These are phyloP conservation scores for Phaeosphaeria sp. DNA, from an alignment of 2,329 filamentous ascomycete species.

Conservation along the genomic window DNA sequence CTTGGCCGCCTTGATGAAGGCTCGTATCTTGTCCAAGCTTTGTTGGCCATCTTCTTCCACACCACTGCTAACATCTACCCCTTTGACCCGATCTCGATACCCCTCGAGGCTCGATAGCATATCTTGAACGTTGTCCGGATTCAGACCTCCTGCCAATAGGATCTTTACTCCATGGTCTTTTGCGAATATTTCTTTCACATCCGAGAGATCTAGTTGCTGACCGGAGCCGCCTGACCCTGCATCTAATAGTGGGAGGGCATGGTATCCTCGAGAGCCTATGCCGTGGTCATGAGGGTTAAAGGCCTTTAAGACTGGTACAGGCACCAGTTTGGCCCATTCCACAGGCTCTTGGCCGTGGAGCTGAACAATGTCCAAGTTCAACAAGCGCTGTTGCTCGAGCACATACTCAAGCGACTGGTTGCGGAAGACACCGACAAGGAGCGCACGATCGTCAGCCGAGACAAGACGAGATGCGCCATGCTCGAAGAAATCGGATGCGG, in stretches of 20 bases:
- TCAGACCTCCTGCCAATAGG: slow-evolving; percentile 84
- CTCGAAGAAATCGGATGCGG: slow-evolving; percentile 74
- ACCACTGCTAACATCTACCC: slow-evolving; percentile 92
- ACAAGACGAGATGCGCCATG: slow-evolving; percentile 57
- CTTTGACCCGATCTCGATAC: slow-evolving; percentile 69
- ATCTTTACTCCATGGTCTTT: slow-evolving; percentile 74
- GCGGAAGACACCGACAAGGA: slow-evolving; percentile 92
- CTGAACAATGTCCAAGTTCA: slow-evolving; percentile 87
- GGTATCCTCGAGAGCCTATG: slow-evolving; percentile 77
- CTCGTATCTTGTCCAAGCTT: slow-evolving; percentile 77
- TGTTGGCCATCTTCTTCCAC: slow-evolving; percentile 83
- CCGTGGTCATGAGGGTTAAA: slow-evolving; percentile 81
- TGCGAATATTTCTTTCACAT: slow-evolving; percentile 70
- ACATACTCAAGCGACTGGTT: slow-evolving; percentile 87
- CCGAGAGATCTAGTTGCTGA: slow-evolving; percentile 73
- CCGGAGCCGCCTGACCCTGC: slow-evolving; percentile 85
- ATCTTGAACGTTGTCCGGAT: slow-evolving; percentile 76
- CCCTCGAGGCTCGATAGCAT: slow-evolving; percentile 69
- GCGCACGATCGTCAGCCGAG: slow-evolving; percentile 65
- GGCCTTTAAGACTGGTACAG: slow-evolving; percentile 86
- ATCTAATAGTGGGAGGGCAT: slow-evolving; percentile 83
- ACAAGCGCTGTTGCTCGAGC: slow-evolving; percentile 75
- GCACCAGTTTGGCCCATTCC: slow-evolving; percentile 89
- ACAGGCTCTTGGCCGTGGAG: slow-evolving; percentile 90
- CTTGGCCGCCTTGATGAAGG: slow-evolving; percentile 77